A percentile compares a stretch with the other conserved stretches of the same genome.
Conservation (phyloP, 2,329 filamentous ascomycete genomes). For the Biscogniauxia mediterranea region DNA sequence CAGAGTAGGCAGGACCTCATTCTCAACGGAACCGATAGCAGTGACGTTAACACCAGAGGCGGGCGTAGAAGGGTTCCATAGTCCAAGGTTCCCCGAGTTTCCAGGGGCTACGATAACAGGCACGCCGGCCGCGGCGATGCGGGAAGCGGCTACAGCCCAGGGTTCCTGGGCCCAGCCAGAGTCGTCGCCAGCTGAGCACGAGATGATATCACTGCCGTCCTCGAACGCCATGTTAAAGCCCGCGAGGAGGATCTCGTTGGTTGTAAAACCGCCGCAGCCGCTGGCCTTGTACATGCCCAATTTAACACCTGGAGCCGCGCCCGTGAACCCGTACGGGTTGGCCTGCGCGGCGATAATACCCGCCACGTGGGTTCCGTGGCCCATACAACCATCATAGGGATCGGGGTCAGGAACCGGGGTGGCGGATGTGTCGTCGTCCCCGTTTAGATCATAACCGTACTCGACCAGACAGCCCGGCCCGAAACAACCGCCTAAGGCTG, state of each 20-base stretch:
- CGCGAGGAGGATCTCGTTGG: constrained; percentile 30
- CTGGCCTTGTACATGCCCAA: constrained; percentile 18
- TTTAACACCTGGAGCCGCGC: constrained; percentile 19
- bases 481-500: constrained; percentile 52
- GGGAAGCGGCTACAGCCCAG: constrained; percentile 36
- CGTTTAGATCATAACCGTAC: constrained; percentile 47
- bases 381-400: constrained; percentile 39
- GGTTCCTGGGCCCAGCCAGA: constrained; percentile 33
- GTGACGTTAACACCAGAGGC: constrained; percentile 13
- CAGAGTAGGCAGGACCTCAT: constrained; percentile 11
- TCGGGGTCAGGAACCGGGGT: constrained; percentile 38
- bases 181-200: constrained; percentile 29
- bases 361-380: constrained; percentile 45
- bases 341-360: constrained; percentile 38
- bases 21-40: constrained; percentile 15
- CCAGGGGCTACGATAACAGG: constrained; percentile 41
- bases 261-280: constrained; percentile 16
- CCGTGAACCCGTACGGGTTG: constrained; percentile 20
- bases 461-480: constrained; percentile 47
- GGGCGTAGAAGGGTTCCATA: constrained; percentile 15
- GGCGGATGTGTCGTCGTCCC: constrained; percentile 33
- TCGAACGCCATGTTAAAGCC: constrained; percentile 31
- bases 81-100: constrained; percentile 36
- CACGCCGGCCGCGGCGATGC: constrained; percentile 41
- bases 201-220: constrained; percentile 34